Base-by-base conservation (phyloP, 140 eudicot species). In the Oenanthe javanica region DNA sequence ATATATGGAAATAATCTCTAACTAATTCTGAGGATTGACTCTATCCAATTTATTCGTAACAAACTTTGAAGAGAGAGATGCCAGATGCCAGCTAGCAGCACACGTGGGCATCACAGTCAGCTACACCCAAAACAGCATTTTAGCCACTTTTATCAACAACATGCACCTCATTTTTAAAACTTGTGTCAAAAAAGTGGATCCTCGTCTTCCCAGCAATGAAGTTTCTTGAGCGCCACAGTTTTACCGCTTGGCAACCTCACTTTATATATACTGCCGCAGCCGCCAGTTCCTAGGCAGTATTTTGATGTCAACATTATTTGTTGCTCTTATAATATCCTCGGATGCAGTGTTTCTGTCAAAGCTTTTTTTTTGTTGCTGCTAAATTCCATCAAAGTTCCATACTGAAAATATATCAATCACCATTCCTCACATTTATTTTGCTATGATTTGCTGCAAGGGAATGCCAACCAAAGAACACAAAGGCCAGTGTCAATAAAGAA, bases 171-270 rank as follows among this genome's bases (percentile, higher is more conserved):
- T 38, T 77, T 55, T 36, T 77, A 19, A 77, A 77, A 38, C 80
- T 77, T 48, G 23, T 12, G 54, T 77, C 72, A 36, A 77, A 77
- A 57, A 57, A 14, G 19, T 31, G 81, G 84, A 5, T 80, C 79
- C 79, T 76, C 57, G 10, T 81, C 79, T 80, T 80, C 81, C 31
- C 42, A 43, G 11, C 69, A 59, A n/a, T 84, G 84, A 54, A 76
- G 84, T 75, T 69, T 69, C 23, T 69, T 69, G 4, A 69, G 75
- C 9, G 75, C 75, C 75, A 69, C 75, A 14, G 21, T 77, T 46
- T 80, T 76, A 0, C 87, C 84, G 10, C 51, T 36, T 7, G 87
- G 87, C 4, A 84, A 31, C 51, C 46, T 49, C 0, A 81, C 87
- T 76, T 76, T 59, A 7, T 84, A 84, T 14, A 80, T 84, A 43